Evolutionary conservation across 208 protist genomes (phyloP).

Genomic region (Crithidia expoeki): DNA sequence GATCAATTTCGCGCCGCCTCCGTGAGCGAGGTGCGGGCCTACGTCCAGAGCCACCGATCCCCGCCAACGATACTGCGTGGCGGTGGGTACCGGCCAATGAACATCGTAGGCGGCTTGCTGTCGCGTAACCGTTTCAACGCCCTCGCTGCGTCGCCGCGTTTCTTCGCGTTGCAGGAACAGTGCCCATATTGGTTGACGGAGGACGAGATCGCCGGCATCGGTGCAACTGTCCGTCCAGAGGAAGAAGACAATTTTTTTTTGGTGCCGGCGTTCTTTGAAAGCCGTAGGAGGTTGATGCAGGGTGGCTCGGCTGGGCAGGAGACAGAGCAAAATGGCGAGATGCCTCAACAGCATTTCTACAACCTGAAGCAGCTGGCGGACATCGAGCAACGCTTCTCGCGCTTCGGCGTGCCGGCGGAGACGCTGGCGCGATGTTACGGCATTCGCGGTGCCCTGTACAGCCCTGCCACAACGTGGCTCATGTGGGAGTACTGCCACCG

Average conservation of each 20-base stretch:
- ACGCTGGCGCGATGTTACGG: conserved; percentile 33
- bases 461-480: conserved; percentile 32
- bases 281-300: neutral
- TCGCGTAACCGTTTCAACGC: neutral
- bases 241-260: conserved; percentile 30
- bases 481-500: conserved; percentile 64
- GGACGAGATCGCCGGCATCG: conserved; percentile 29
- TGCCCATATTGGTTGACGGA: conserved; percentile 46
- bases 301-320: neutral
- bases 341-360: conserved; percentile 21
- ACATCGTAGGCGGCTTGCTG: conserved; percentile 5
- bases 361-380: conserved; percentile 60
- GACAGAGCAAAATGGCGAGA: neutral
- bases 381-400: conserved; percentile 21
- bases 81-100: neutral
- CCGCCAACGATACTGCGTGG: neutral
- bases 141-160: conserved; percentile 19
- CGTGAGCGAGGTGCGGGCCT: conserved; percentile 1
- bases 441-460: conserved; percentile 46
- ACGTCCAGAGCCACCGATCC: neutral
- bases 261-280: neutral
- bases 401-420: neutral
- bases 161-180: conserved; percentile 16
- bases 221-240: conserved; percentile 27
- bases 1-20: neutral